These are phyloP conservation scores for Basidiobolus meristosporus DNA, from an alignment of 371 early-diverging fungal genomes.

Conservation along the genomic window DNA sequence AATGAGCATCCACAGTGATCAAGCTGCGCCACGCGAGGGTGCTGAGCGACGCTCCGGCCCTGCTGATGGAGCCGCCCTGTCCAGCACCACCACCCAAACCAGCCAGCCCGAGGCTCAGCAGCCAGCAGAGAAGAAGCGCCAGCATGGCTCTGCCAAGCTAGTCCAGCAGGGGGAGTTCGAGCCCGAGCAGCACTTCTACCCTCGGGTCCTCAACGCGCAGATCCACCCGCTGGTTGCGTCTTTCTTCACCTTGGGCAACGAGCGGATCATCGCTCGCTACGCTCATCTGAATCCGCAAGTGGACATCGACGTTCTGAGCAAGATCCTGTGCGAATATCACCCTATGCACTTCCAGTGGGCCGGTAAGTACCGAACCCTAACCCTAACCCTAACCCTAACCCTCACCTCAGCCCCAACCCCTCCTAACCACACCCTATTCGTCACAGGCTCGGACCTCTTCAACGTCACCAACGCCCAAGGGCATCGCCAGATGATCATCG, in stretches of 20 bases:
- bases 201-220: conserved; percentile 81
- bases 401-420: too few species aligned
- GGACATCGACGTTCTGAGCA: conserved; percentile 32
- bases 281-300: conserved; percentile 80
- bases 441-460: conserved; percentile 70
- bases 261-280: conserved; percentile 75
- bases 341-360: conserved; percentile 85
- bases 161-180: conserved; percentile 64
- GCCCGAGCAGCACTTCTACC: conserved; percentile 76
- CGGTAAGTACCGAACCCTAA: conserved; percentile 19
- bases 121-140: too few species aligned
- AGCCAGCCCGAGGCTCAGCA: too few species aligned
- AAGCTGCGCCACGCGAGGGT: too few species aligned
- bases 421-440: too few species aligned
- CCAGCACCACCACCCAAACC: too few species aligned
- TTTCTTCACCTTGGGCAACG: conserved; percentile 78
- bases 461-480: conserved; percentile 76
- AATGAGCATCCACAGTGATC: too few species aligned
- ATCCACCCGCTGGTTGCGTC: conserved; percentile 72
- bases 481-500: conserved; percentile 84
- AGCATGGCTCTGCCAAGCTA: too few species aligned
- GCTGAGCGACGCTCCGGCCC: too few species aligned
- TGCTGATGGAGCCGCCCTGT: too few species aligned
- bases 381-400: too few species aligned
- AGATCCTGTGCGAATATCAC: conserved; percentile 42